Evolutionary conservation across 805 yeast species (phyloP).

Genomic region (Ogataea allantospora): DNA sequence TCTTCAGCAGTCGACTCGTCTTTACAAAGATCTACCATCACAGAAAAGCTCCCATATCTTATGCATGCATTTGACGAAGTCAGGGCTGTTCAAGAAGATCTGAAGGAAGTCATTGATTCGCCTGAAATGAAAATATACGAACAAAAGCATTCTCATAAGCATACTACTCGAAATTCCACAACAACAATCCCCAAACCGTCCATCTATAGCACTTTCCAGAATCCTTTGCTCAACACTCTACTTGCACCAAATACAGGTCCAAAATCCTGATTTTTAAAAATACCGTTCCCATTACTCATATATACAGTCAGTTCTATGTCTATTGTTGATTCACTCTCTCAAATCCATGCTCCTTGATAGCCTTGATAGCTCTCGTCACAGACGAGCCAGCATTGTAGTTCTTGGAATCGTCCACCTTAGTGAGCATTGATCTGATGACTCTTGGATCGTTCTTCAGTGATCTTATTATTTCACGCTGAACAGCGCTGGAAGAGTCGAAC

Average conservation of each 20-base stretch:
- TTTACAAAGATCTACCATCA: constrained; percentile 49
- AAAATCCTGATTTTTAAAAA: background rate
- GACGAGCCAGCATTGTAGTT: constrained; percentile 58
- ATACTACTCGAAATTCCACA: background rate
- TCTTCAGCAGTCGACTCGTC: constrained; percentile 23
- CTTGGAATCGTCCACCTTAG: constrained; percentile 56
- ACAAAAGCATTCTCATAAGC: background rate
- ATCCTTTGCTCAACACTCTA: constrained; percentile 4
- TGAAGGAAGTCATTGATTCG: constrained; percentile 21
- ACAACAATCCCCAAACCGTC: background rate
- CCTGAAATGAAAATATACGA: constrained; percentile 9
- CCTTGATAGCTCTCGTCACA: constrained; percentile 42
- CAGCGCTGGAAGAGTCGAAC: constrained; percentile 83
- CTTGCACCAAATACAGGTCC: constrained; percentile 6
- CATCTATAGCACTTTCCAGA: constrained; percentile 6
- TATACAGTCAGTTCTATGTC: constrained; percentile 1
- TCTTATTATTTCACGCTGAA: constrained; percentile 80
- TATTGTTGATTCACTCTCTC: constrained; percentile 15
- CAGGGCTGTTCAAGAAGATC: constrained; percentile 54
- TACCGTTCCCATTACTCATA: constrained; percentile 4
- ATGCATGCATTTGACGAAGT: constrained; percentile 68
- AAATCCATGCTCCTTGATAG: constrained; percentile 22
- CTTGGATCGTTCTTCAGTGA: constrained; percentile 87
- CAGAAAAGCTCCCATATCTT: constrained; percentile 64
- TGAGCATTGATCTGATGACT: constrained; percentile 73